These are phyloP conservation scores for Termitomyces sp. DNA, from an alignment of 768 basidiomycete species.

Conservation along the genomic window DNA sequence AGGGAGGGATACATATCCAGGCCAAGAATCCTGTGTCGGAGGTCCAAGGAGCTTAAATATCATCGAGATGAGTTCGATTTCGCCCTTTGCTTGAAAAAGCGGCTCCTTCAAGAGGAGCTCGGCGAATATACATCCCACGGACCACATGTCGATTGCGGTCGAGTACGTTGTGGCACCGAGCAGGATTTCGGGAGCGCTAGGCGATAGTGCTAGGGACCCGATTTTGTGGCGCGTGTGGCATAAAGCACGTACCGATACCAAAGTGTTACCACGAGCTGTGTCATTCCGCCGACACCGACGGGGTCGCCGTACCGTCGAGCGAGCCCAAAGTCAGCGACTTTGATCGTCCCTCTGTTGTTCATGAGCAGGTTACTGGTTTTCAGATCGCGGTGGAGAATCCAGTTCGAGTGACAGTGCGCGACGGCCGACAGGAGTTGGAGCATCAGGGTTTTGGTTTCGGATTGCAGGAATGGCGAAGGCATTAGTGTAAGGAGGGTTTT, in stretches of 20 bases:
- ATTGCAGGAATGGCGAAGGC: slow-evolving; percentile 95
- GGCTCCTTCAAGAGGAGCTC: slow-evolving; percentile 94
- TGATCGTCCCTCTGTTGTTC: slow-evolving; percentile 99
- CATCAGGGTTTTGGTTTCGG: slow-evolving; percentile 97
- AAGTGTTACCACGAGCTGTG: slow-evolving; percentile 94
- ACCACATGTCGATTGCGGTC: slow-evolving; percentile 98
- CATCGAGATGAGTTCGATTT: slow-evolving; percentile 88
- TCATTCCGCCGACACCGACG: slow-evolving; percentile 93
- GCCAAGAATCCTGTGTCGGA: slow-evolving; percentile 87
- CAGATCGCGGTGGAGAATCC: slow-evolving; percentile 96
- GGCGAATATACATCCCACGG: slow-evolving; percentile 97
- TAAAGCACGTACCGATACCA: slow-evolving; percentile 82
- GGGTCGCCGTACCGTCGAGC: slow-evolving; percentile 96
- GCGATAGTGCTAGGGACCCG: slow-evolving; percentile 12
- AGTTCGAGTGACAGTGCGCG: slow-evolving; percentile 89
- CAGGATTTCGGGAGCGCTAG: slow-evolving; percentile 91
- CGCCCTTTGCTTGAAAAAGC: slow-evolving; percentile 94
- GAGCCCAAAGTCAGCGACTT: slow-evolving; percentile 97
- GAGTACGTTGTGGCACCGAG: slow-evolving; percentile 91
- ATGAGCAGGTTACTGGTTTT: slow-evolving; percentile 97
- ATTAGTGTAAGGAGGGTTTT: slow-evolving; percentile 92
- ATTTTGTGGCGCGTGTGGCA: background rate
- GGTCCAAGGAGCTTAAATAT: slow-evolving; percentile 94
- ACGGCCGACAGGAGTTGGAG: slow-evolving; percentile 91
- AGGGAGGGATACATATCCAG: slow-evolving; percentile 75